Evolutionary conservation across 2,329 filamentous ascomycete species (phyloP).

Genomic region (Penicillium sp.): DNA sequence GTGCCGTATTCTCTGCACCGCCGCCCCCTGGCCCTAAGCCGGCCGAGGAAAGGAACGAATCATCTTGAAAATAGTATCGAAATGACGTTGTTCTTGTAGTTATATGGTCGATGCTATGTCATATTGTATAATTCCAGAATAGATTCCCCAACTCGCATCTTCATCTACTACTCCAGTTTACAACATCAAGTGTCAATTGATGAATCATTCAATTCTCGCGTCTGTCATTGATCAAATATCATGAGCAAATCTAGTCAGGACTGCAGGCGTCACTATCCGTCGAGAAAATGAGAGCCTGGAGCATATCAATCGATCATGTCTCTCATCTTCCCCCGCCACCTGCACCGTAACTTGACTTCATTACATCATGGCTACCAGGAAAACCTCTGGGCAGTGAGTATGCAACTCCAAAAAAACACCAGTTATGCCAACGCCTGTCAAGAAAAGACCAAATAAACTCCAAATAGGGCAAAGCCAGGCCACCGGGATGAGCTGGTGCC

Average conservation of each 20-base stretch:
- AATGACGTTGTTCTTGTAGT: neutral
- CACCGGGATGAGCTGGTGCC: neutral
- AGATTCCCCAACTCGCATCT: neutral
- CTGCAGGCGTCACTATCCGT: conserved; percentile 20
- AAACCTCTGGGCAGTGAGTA: conserved; percentile 14
- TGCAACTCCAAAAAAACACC: conserved; percentile 22
- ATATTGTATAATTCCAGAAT: conserved; percentile 8
- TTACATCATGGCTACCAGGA: conserved; percentile 22
- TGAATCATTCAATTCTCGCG: conserved; percentile 25
- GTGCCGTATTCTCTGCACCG: conserved; percentile 34
- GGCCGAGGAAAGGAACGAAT: conserved; percentile 15
- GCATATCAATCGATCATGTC: neutral
- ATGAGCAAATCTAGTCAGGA: conserved; percentile 21
- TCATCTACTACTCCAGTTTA: neutral
- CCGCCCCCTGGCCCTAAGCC: conserved; percentile 28
- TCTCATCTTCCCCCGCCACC: conserved; percentile 13
- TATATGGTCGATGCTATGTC: neutral
- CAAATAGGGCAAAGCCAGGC: conserved; percentile 7
- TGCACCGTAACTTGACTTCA: conserved; percentile 22
- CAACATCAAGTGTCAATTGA: neutral
- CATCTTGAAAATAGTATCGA: conserved; percentile 5
- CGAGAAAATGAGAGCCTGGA: conserved; percentile 10
- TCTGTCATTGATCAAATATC: conserved; percentile 24
- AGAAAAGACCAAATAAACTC: conserved; percentile 10
- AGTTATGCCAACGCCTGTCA: conserved; percentile 22